phyloP scores from a whole-genome alignment of 306 rosid genomes.

The Prosopis cineraria region DNA sequence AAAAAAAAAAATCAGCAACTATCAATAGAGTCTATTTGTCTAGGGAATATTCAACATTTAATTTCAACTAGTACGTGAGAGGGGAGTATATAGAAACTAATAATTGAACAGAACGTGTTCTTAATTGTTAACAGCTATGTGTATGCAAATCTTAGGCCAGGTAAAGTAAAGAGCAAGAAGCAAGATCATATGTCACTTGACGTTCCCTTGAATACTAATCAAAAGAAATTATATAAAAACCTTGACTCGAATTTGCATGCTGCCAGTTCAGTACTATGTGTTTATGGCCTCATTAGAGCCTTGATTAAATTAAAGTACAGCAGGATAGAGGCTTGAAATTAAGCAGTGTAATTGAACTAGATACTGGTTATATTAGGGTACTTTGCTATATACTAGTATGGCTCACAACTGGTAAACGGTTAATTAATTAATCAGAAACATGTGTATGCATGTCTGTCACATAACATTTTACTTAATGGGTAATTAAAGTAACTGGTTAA shows the following conservation, averaged over 20 bases:
- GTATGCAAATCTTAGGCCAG: constrained; percentile 38
- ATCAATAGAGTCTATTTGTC: neutral
- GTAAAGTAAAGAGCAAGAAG: constrained; percentile 9
- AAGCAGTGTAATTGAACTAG: neutral
- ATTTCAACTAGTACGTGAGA: constrained; percentile 23
- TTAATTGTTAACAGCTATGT: constrained; percentile 49
- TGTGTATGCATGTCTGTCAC: neutral
- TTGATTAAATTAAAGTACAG: neutral
- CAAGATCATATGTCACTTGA: constrained; percentile 42
- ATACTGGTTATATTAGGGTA: neutral
- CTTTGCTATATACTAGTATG: no score
- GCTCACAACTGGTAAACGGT: no score
- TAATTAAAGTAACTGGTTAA: neutral
- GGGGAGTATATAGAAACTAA: constrained; percentile 4
- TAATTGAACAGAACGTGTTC: constrained; percentile 13
- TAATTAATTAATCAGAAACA: no score
- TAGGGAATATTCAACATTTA: constrained; percentile 14
- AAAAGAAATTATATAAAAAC: neutral
- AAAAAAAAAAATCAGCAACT: neutral
- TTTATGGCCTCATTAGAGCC: neutral
- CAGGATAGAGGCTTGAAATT: neutral
- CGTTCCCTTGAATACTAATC: constrained; percentile 38
- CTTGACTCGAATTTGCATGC: constrained; percentile 28
- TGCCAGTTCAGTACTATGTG: neutral
- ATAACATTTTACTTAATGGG: no score